Conservation (phyloP, 208 protist species). For the Zelonia costaricensis region DNA sequence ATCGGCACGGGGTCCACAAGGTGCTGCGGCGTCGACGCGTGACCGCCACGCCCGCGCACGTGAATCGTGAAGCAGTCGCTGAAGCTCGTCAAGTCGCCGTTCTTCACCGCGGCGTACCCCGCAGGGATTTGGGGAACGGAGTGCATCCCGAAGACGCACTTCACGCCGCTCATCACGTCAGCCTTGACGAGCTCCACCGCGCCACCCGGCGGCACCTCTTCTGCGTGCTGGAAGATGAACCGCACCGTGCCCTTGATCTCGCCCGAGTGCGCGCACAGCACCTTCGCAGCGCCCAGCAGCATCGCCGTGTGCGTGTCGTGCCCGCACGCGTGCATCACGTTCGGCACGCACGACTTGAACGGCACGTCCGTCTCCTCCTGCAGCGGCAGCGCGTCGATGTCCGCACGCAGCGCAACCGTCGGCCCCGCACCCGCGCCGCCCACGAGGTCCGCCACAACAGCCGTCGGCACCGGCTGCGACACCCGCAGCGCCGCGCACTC, state of each 20-base stretch:
- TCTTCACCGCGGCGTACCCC: conserved; percentile 37
- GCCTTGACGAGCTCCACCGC: conserved; percentile 53
- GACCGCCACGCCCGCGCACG: conserved; percentile 61
- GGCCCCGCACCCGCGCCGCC: conserved; percentile 53
- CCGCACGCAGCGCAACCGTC: conserved; percentile 53
- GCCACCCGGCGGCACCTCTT: conserved; percentile 66
- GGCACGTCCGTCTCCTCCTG: conserved; percentile 53
- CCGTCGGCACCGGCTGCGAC: conserved; percentile 38
- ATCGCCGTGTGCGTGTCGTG: conserved; percentile 76
- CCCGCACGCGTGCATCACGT: conserved; percentile 77
- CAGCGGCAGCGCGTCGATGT: conserved; percentile 63
- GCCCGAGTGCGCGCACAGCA: conserved; percentile 47
- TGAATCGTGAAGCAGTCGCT: conserved; percentile 77
- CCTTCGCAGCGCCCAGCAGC: conserved; percentile 65
- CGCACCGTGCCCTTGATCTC: conserved; percentile 66
- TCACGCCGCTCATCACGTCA: conserved; percentile 57
- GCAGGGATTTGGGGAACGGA: conserved; percentile 29
- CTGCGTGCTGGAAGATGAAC: conserved; percentile 84
- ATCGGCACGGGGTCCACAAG: conserved; percentile 70
- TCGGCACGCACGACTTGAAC: conserved; percentile 55
- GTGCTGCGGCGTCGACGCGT: conserved; percentile 69
- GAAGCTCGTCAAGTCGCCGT: conserved; percentile 50
- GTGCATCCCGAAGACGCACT: conserved; percentile 66
- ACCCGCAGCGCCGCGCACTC: conserved; percentile 35
- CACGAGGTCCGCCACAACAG: conserved; percentile 57